Conservation (phyloP, 2,329 filamentous ascomycete species). For the Trichophyton rubrum region DNA sequence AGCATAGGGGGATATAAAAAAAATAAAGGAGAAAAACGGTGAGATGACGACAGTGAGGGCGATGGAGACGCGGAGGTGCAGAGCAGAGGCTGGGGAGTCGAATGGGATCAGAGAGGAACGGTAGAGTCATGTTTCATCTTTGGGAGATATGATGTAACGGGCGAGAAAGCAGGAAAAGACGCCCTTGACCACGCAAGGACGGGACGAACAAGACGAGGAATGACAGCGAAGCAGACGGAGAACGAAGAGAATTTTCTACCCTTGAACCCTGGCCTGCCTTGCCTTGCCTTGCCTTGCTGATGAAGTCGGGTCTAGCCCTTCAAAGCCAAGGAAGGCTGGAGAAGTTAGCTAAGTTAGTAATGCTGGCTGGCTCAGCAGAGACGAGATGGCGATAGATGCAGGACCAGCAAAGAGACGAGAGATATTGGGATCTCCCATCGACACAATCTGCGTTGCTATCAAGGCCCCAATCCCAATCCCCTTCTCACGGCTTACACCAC, state of each 20-base stretch:
- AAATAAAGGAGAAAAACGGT: not conserved
- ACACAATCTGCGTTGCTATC: constrained; percentile 40
- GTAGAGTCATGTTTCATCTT: not conserved
- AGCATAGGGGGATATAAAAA: not conserved
- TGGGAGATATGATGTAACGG: not conserved
- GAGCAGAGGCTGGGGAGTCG: no score
- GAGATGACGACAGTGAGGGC: not conserved
- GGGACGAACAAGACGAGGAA: not conserved
- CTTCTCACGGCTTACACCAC: constrained; percentile 49
- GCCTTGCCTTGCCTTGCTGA: no score
- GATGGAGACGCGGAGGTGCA: not conserved
- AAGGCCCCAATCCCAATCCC: constrained; percentile 46
- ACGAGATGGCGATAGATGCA: not conserved
- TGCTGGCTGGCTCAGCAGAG: not conserved
- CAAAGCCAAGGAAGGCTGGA: not conserved
- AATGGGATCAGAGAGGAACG: no score
- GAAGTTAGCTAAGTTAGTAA: not conserved
- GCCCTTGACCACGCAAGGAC: not conserved
- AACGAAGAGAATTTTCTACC: no score
- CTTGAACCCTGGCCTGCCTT: no score
- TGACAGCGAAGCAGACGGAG: no score
- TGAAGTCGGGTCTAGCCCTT: not conserved
- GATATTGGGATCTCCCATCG: constrained; percentile 35
- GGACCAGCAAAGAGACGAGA: constrained; percentile 28
- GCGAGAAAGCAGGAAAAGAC: not conserved